These are phyloP conservation scores for Coniochaeta hoffmannii DNA, from an alignment of 2,329 filamentous ascomycete genomes.

Conservation along the genomic window DNA sequence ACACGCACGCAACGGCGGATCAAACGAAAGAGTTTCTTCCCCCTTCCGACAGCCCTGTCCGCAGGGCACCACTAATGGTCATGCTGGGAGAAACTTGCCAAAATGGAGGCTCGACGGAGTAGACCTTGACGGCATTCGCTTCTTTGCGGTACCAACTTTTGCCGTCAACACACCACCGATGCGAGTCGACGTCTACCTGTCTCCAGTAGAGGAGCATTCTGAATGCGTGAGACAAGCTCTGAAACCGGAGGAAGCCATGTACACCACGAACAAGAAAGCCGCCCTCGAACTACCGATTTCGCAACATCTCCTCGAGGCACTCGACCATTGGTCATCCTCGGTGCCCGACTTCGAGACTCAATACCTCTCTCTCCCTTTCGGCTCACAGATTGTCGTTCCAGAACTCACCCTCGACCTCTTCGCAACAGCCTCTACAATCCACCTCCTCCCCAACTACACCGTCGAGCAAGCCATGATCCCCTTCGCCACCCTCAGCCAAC, in stretches of 20 bases:
- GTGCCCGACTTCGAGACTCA: conserved; percentile 4
- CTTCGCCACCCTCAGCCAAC: conserved; percentile 8
- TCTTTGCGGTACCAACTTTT: conserved; percentile 12
- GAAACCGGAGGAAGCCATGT: conserved; percentile 8
- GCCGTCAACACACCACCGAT: conserved; percentile 10
- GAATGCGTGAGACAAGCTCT: neutral
- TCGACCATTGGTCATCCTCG: conserved; percentile 9
- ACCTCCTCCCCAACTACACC: conserved; percentile 11
- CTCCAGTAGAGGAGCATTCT: conserved; percentile 9
- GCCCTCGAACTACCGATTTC: conserved; percentile 2
- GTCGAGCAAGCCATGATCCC: conserved; percentile 14
- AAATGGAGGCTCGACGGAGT: conserved; percentile 12
- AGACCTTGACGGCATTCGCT: conserved; percentile 9
- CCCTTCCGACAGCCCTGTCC: neutral
- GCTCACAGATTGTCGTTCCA: conserved; percentile 10
- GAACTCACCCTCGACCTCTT: neutral
- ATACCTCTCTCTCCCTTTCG: conserved; percentile 13
- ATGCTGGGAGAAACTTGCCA: neutral
- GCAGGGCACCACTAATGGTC: conserved; percentile 8
- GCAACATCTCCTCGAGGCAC: conserved; percentile 7
- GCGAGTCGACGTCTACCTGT: conserved; percentile 13
- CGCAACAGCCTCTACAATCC: conserved; percentile 4
- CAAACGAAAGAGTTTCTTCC: neutral
- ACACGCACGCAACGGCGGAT: conserved; percentile 1
- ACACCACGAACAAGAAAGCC: neutral